phyloP scores from a whole-genome alignment of 2,329 filamentous ascomycete genomes.

The Verticillium nubilum region DNA sequence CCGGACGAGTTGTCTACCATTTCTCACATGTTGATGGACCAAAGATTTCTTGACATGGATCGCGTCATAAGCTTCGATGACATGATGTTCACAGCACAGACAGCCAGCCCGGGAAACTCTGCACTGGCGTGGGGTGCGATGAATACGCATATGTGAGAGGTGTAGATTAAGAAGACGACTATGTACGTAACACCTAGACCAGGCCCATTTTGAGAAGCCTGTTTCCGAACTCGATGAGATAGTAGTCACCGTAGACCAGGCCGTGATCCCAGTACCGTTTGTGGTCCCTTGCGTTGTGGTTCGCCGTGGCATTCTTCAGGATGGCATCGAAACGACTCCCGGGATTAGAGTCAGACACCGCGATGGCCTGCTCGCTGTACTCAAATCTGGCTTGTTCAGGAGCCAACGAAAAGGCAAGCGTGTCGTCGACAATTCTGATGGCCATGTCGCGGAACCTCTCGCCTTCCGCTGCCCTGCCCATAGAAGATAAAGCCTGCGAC shows the following conservation, averaged over 20 bases:
- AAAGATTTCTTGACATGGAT: constrained; percentile 25
- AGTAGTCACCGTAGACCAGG: constrained; percentile 45
- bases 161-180: not conserved
- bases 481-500: constrained; percentile 19
- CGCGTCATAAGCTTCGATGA: constrained; percentile 29
- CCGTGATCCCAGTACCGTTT: constrained; percentile 31
- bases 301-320: constrained; percentile 26
- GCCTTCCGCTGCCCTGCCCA: constrained; percentile 6
- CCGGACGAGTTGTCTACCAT: constrained; percentile 22
- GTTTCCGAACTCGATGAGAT: constrained; percentile 39
- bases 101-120: not conserved
- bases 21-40: constrained; percentile 23
- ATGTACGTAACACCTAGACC: constrained; percentile 5
- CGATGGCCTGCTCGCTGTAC: not conserved
- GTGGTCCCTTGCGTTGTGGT: constrained; percentile 23
- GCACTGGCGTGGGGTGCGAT: constrained; percentile 2
- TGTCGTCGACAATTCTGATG: constrained; percentile 22
- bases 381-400: constrained; percentile 14
- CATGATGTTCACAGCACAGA: constrained; percentile 21
- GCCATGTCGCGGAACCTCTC: constrained; percentile 20
- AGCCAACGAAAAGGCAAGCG: constrained; percentile 19
- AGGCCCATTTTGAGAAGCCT: constrained; percentile 29
- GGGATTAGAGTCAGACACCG: not conserved
- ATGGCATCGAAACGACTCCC: constrained; percentile 23
- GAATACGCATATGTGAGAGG: not conserved